Evolutionary conservation across 2,329 filamentous ascomycete genomes (phyloP).

Genomic region (Alternaria longipes): DNA sequence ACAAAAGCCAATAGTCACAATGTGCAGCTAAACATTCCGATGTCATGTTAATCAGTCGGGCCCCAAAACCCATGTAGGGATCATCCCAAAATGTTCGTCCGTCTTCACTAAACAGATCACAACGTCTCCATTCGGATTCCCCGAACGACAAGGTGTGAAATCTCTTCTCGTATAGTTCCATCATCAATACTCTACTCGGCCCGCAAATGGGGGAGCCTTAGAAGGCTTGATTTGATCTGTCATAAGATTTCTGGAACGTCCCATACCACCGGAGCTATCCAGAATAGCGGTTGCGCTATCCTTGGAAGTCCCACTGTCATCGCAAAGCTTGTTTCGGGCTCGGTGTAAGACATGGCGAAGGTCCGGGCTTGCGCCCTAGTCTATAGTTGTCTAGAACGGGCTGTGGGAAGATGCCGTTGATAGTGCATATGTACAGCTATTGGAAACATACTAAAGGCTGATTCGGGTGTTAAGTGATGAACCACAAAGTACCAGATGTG

Average conservation of each 20-base stretch:
- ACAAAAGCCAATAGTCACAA: too few relatives aligned
- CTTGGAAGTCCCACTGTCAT: not conserved
- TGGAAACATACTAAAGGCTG: too few relatives aligned
- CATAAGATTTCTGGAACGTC: not conserved
- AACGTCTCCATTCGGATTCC: not conserved
- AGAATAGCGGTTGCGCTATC: not conserved
- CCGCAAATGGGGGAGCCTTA: not conserved
- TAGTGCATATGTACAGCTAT: too few relatives aligned
- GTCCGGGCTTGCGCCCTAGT: not conserved
- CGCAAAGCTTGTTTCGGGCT: not conserved
- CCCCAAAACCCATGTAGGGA: too few relatives aligned
- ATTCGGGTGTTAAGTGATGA: too few relatives aligned
- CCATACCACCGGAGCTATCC: not conserved
- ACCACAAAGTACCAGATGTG: not conserved
- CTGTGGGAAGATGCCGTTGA: not conserved
- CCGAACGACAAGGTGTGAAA: not conserved
- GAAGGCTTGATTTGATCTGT: not conserved
- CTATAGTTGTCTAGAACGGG: not conserved
- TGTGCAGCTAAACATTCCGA: too few relatives aligned
- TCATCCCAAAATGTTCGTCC: too few relatives aligned
- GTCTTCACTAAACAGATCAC: not conserved
- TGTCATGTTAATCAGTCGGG: too few relatives aligned
- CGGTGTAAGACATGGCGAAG: not conserved
- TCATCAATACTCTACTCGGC: not conserved
- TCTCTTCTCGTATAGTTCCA: not conserved